phyloP scores from a whole-genome alignment of 2,329 filamentous ascomycete genomes.

The Exophiala xenobiotica region DNA sequence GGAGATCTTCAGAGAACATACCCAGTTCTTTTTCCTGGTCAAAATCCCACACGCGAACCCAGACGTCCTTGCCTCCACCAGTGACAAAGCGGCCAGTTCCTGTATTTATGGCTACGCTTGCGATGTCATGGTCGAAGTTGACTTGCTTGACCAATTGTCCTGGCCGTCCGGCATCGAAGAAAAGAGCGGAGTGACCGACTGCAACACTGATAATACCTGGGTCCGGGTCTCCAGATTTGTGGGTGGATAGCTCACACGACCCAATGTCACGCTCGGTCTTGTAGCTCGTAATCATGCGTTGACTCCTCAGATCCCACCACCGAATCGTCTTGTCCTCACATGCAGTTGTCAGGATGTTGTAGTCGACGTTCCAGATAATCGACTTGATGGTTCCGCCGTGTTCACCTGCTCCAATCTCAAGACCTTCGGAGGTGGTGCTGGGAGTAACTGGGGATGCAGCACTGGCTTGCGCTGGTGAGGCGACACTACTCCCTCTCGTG shows the following conservation, averaged over 20 bases:
- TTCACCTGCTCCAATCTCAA: conserved; percentile 78
- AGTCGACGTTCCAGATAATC: conserved; percentile 88
- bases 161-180: conserved; percentile 76
- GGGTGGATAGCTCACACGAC: conserved; percentile 82
- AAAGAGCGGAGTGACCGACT: conserved; percentile 90
- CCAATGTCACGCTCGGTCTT: conserved; percentile 81
- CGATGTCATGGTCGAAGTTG: conserved; percentile 78
- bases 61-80: conserved; percentile 87
- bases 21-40: conserved; percentile 77
- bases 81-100: conserved; percentile 81
- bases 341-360: conserved; percentile 85
- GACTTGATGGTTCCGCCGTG: conserved; percentile 92
- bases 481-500: conserved; percentile 49
- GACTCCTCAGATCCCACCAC: conserved; percentile 87
- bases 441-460: conserved; percentile 18
- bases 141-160: conserved; percentile 73
- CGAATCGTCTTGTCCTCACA: conserved; percentile 86
- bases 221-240: conserved; percentile 62
- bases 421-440: conserved; percentile 39
- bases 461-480: conserved; percentile 41
- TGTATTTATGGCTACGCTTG: conserved; percentile 84
- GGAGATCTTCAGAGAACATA: conserved; percentile 40
- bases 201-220: conserved; percentile 81
- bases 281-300: conserved; percentile 72
- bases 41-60: conserved; percentile 92